Conservation (phyloP, 495 filamentous ascomycete species). For the Copromyces sp. region DNA sequence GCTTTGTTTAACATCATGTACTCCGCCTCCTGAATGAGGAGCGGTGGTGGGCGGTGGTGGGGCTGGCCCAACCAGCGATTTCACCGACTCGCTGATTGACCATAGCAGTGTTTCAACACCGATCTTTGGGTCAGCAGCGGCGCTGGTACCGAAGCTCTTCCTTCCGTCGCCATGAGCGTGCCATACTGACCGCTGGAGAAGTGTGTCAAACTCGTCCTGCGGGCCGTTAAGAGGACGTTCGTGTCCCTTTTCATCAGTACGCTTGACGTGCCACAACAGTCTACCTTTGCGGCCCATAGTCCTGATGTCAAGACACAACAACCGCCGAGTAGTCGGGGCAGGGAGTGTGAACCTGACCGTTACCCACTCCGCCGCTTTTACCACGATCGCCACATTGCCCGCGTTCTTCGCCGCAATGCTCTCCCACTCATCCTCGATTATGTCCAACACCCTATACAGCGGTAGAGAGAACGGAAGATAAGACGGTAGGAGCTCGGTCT, state of each 20-base stretch:
- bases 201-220: conserved; percentile 33
- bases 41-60: conserved; percentile 1
- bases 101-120: conserved; percentile 23
- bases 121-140: conserved; percentile 19
- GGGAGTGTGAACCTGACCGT: conserved; percentile 35
- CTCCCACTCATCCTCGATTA: conserved; percentile 38
- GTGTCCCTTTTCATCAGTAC: conserved; percentile 8
- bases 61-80: conserved; percentile 15
- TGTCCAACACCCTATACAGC: conserved; percentile 53
- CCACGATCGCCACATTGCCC: conserved; percentile 31
- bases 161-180: conserved; percentile 20
- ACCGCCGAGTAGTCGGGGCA: conserved; percentile 6
- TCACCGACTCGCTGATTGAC: conserved; percentile 21
- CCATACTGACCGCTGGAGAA: conserved; percentile 29
- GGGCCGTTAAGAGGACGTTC: conserved; percentile 1
- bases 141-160: conserved; percentile 23
- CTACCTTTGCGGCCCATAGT: conserved; percentile 22
- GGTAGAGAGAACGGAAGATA: conserved; percentile 52
- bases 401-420: conserved; percentile 18
- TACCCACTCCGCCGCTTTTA: conserved; percentile 38
- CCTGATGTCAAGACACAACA: conserved; percentile 29
- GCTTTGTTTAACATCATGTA: neutral
- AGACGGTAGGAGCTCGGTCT: conserved; percentile 24
- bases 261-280: conserved; percentile 33
- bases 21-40: neutral